Percentiles rank a stretch among this genome's conserved stretches.
These are phyloP conservation scores for Sarcomyxa edulis DNA, from an alignment of 768 basidiomycete genomes.

Conservation along the genomic window DNA sequence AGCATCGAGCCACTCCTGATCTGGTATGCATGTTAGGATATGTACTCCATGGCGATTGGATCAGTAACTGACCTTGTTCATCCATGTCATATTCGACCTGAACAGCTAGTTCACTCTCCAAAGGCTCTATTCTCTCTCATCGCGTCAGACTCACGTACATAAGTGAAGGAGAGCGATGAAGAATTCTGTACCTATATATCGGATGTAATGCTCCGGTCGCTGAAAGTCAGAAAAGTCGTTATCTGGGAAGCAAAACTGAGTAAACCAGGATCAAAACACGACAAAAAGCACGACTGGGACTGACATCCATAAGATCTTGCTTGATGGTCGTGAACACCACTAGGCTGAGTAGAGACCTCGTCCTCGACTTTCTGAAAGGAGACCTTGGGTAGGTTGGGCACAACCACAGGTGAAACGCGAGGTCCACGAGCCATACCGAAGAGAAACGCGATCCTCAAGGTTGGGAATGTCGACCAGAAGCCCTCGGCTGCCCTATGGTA, in stretches of 20 bases:
- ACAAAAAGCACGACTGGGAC: constrained; percentile 20
- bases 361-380: constrained; percentile 63
- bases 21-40: constrained; percentile 30
- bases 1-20: constrained; percentile 91
- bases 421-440: constrained; percentile 39
- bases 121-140: constrained; percentile 55
- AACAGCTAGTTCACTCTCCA: constrained; percentile 85
- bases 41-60: not conserved
- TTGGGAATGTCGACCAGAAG: not conserved
- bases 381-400: constrained; percentile 51
- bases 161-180: too few species aligned
- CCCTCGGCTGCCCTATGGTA: not conserved
- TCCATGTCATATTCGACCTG: constrained; percentile 99
- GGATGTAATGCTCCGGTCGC: constrained; percentile 83
- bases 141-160: too few species aligned
- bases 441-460: too few species aligned
- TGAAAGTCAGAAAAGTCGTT: constrained; percentile 67
- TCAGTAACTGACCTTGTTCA: constrained; percentile 73
- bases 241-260: constrained; percentile 19
- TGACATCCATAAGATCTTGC: constrained; percentile 71
- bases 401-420: constrained; percentile 22
- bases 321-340: constrained; percentile 59
- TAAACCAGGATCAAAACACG: not conserved
- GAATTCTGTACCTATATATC: constrained; percentile 86
- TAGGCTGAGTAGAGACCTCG: constrained; percentile 52